phyloP scores from a whole-genome alignment of 768 basidiomycete species.

The Strobilomyces confusus region DNA sequence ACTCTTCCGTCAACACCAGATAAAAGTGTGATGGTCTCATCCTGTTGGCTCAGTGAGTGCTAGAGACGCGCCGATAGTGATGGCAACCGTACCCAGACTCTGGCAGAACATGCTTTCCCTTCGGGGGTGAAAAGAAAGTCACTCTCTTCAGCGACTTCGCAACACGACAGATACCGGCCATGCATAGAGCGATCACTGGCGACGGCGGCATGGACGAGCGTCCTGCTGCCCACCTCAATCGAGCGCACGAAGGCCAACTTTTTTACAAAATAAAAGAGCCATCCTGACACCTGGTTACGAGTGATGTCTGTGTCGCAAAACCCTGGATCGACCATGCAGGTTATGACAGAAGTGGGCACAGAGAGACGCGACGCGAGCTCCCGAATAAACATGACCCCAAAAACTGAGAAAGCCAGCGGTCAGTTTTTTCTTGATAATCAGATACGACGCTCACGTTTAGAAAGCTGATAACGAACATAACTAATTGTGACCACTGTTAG shows the following conservation, averaged over 20 bases:
- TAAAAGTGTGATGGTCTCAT: slow-evolving; percentile 20
- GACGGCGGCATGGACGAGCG: slow-evolving; percentile 32
- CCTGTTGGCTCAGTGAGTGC: slow-evolving; percentile 7
- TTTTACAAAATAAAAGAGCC: slow-evolving; percentile 2
- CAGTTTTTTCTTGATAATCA: not conserved
- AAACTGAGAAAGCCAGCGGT: slow-evolving; percentile 14
- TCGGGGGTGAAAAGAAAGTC: slow-evolving; percentile 28
- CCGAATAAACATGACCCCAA: slow-evolving; percentile 33
- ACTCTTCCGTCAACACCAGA: slow-evolving; percentile 21
- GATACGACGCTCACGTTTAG: slow-evolving; percentile 21
- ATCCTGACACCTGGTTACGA: slow-evolving; percentile 8
- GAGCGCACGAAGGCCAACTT: slow-evolving; percentile 23
- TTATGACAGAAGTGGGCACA: slow-evolving; percentile 18
- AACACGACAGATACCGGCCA: slow-evolving; percentile 30
- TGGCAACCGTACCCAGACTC: slow-evolving; percentile 30
- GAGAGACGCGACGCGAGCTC: slow-evolving; percentile 30
- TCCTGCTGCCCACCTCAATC: slow-evolving; percentile 33
- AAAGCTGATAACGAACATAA: slow-evolving; percentile 17
- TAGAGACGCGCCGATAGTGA: not conserved
- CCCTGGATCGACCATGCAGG: slow-evolving; percentile 31
- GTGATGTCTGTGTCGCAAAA: slow-evolving; percentile 30
- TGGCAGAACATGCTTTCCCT: slow-evolving; percentile 26
- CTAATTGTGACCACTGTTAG: slow-evolving; percentile 1
- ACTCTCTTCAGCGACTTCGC: slow-evolving; percentile 25
- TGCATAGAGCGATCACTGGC: slow-evolving; percentile 22